Evolutionary conservation across 177 flowering plant species (phyloP), one percentile per base, ranked within the genome.

Genomic region (Vitis hybrid): DNA sequence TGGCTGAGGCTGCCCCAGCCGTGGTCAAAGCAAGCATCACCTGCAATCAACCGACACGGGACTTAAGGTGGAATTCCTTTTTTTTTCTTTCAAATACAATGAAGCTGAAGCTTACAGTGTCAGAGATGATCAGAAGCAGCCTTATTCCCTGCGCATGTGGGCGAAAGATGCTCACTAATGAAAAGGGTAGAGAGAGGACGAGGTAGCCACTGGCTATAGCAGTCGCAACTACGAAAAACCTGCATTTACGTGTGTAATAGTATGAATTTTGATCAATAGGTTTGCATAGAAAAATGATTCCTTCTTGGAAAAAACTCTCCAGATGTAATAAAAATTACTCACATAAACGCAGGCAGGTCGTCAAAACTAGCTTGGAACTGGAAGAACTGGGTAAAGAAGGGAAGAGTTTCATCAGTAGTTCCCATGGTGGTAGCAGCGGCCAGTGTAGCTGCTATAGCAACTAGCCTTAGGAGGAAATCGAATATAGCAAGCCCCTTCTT

Each of bases 331-430:
- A 48, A 48, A 33, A 1, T 39, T 11, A 79, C 92, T 9, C 76
- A 92, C 97, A 76, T 66, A 59, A 93, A 86, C 51, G 90, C 80
- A 2, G 96, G 89, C 50, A 92, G 78, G 74, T 90, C 93, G n/a
- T 88, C 84, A 60, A 83, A 88, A 65, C 83, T 79, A 45, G 98
- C 97, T 74, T 85, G 77, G 63, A 92, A 90, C 74, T 90, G 93
- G 74, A 90, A 84, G 84, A 86, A 83, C 79, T 88, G 94, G 50
- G 94, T 89, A 87, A 89, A 90, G 84, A 90, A 89, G 11, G 98
- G 97, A 64, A 92, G 90, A n/a, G 89, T 90, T 60, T 90, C 78
- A 49, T 86, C 83, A 18, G 94, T 79, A 5, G 90, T 86, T 45
- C 86, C 96, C 94, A 89, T 90, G 16, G 83, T 15, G n/a, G 80